Evolutionary conservation across 2,329 filamentous ascomycete genomes (phyloP), one percentile per base, ranked within the genome.

Genomic region (Trichophyton equinum): DNA sequence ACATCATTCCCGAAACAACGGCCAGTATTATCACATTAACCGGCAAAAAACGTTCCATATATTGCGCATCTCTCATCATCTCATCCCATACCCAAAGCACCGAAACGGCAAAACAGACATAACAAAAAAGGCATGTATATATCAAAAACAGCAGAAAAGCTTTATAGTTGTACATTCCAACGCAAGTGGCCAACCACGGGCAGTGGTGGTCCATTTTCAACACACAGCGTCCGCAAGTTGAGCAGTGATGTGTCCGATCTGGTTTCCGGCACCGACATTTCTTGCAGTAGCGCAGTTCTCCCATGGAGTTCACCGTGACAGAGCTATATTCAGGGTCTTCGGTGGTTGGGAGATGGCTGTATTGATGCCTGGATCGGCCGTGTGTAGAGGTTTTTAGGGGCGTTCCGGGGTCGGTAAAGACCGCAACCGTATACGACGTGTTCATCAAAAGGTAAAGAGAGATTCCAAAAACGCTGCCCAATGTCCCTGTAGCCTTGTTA

Each of bases 191-290:
- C 57, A 99, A 81, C 94, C 94, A 99, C 15, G 94, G 94, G 73
- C 94, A 99, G 77, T 99, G 94, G 74, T 99, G 94, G 72, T 99
- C 94, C 94, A 99, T 99, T 79, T 99, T 99, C 73, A 99, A 80
- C 27, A 99, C 91, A 73, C 94, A 99, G 69, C 88, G 87, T 67
- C 87, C 85, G 76, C 94, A 99, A 3, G 91, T 95, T 9, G 90
- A 95, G 80, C 94, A 99, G 78, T 99, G 94, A 74, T 99, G 94
- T 36, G 92, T 85, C 63, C 94, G 89, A 76, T 99, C 94, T 47
- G 94, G 94, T 77, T 99, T 99, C 64, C 88, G 84, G 59, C 86
- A 86, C 76, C 95, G 89, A 74, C 94, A 99, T 77, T 99, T 99
- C 77, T 97, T 97, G 81, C 94, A 99, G 78, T 87, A 97, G 60